Evolutionary conservation across 192 early-diverging fungal species (phyloP).

Genomic region (Coemansia sp.): DNA sequence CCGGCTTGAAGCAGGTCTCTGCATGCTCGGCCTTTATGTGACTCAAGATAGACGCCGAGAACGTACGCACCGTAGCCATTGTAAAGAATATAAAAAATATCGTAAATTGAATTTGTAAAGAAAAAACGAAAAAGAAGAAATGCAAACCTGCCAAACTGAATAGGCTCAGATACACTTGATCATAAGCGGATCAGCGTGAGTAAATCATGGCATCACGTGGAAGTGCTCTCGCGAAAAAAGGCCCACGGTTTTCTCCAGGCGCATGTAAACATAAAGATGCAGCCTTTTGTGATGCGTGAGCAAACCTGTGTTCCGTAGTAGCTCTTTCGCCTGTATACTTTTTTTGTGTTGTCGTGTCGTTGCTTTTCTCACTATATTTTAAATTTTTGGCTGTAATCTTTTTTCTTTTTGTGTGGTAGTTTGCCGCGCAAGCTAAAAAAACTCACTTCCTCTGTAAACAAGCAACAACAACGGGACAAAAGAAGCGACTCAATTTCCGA

Average conservation of each 20-base stretch:
- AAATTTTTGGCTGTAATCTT: background rate
- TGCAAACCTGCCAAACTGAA: too few species aligned
- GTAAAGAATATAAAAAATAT: background rate
- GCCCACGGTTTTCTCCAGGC: background rate
- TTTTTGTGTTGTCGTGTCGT: background rate
- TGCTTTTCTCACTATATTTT: background rate
- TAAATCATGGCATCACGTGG: background rate
- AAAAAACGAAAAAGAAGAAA: background rate
- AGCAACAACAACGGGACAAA: background rate
- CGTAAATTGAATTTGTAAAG: background rate
- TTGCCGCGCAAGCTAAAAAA: background rate
- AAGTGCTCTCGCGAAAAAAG: background rate
- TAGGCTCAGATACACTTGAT: background rate
- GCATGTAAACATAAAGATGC: background rate
- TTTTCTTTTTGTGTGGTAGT: background rate
- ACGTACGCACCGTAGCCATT: constrained; percentile 52
- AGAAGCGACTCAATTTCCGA: background rate
- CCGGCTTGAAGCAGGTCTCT: constrained; percentile 41
- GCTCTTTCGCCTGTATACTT: background rate
- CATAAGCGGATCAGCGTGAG: background rate
- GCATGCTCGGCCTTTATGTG: constrained; percentile 27
- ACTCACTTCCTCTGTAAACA: background rate
- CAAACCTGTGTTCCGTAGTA: background rate
- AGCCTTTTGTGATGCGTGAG: background rate
- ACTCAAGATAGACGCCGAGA: constrained; percentile 40